phyloP scores from a whole-genome alignment of 2,329 filamentous ascomycete species.

The Anthostomella pinea region DNA sequence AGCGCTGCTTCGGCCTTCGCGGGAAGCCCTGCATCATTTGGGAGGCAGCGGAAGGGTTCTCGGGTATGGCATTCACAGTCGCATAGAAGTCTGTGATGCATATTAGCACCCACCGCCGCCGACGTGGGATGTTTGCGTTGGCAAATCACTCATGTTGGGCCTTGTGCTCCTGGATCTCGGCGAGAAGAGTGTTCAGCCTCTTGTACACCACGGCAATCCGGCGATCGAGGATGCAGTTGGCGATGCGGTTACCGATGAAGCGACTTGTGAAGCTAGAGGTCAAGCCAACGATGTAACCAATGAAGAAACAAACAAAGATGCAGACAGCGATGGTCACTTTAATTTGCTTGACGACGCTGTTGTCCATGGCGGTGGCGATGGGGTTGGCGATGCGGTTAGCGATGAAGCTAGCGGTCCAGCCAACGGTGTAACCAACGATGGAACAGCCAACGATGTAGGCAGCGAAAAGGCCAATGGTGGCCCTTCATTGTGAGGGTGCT shows the following conservation, averaged over 20 bases:
- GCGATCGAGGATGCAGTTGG: constrained; percentile 19
- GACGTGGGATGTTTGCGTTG: background rate
- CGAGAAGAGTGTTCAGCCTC: constrained; percentile 19
- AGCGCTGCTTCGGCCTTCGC: too few relatives aligned
- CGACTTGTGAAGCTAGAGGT: constrained; percentile 24
- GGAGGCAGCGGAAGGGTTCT: constrained; percentile 15
- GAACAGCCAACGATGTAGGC: constrained; percentile 22
- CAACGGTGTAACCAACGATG: constrained; percentile 21
- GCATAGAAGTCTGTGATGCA: constrained; percentile 17
- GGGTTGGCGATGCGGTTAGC: constrained; percentile 24
- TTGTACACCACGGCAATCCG: constrained; percentile 22
- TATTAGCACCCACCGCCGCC: constrained; percentile 9
- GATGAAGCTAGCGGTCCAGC: constrained; percentile 25
- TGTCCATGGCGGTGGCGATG: constrained; percentile 12
- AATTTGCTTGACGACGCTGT: constrained; percentile 21
- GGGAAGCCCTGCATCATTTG: too few relatives aligned
- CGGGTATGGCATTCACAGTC: constrained; percentile 17
- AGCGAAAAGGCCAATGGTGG: too few relatives aligned
- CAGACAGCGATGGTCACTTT: too few relatives aligned
- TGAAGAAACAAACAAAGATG: constrained; percentile 23
- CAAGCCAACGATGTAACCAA: too few relatives aligned
- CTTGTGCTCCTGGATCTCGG: constrained; percentile 24
- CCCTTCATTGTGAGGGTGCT: constrained; percentile 25
- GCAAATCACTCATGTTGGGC: constrained; percentile 22
- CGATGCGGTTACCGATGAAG: constrained; percentile 23